phyloP scores from a whole-genome alignment of 768 basidiomycete genomes.

The Pleurotus platypus region DNA sequence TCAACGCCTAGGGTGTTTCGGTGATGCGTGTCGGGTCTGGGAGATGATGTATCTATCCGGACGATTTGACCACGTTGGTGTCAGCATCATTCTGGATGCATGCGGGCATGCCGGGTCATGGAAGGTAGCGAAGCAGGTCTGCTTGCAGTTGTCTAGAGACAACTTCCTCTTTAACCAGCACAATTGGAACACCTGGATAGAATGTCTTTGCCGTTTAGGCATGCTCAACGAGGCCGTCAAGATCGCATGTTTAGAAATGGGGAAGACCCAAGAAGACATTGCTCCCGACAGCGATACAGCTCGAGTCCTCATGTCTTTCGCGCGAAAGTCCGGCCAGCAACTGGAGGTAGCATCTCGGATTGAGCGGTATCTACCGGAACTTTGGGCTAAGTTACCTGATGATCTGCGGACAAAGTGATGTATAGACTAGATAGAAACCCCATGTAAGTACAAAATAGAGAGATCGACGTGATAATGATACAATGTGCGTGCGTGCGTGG shows the following conservation, averaged over 20 bases:
- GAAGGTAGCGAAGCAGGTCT: constrained; percentile 51
- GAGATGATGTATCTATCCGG: constrained; percentile 62
- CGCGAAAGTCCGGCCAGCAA: constrained; percentile 36
- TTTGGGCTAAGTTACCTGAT: constrained; percentile 29
- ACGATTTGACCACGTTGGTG: constrained; percentile 54
- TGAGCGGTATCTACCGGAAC: constrained; percentile 32
- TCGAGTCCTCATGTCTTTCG: constrained; percentile 54
- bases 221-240: constrained; percentile 64
- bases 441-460: constrained; percentile 22
- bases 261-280: constrained; percentile 34
- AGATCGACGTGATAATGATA: constrained; percentile 21
- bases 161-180: constrained; percentile 54
- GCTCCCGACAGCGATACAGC: constrained; percentile 47
- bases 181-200: constrained; percentile 82
- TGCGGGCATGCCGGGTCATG: constrained; percentile 63
- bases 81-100: constrained; percentile 84
- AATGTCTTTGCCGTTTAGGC: constrained; percentile 77
- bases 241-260: constrained; percentile 66
- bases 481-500: constrained; percentile 48
- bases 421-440: constrained; percentile 6
- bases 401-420: constrained; percentile 19
- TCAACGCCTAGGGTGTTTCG: constrained; percentile 69
- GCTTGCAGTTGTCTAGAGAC: constrained; percentile 43
- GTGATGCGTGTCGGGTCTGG: constrained; percentile 78
- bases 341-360: constrained; percentile 44